Evolutionary conservation across 1,139 yeast species (phyloP).

Genomic region (Nadsonia starkeyi-henricii): DNA sequence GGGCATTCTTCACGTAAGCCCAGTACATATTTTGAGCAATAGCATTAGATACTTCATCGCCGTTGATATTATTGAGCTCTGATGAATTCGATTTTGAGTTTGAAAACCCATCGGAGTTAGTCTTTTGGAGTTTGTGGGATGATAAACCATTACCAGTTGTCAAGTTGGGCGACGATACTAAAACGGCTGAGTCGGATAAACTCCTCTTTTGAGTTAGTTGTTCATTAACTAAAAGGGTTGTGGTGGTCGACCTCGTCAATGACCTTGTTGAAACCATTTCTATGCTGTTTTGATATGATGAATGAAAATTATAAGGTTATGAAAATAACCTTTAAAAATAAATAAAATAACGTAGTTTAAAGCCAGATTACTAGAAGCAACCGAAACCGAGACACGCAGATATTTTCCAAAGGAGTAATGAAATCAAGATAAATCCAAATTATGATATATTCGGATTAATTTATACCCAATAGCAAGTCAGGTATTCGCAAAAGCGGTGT

Average conservation of each 20-base stretch:
- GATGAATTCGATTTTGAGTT: neutral
- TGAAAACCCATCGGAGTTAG: neutral
- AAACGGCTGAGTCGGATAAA: neutral
- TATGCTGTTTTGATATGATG: too few species aligned
- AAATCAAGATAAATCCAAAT: too few species aligned
- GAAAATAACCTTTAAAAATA: too few species aligned
- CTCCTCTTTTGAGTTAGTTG: neutral
- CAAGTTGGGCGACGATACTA: neutral
- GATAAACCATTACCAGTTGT: neutral
- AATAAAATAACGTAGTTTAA: too few species aligned
- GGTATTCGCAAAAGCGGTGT: too few species aligned
- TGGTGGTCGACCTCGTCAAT: neutral
- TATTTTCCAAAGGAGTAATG: too few species aligned
- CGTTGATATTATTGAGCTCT: neutral
- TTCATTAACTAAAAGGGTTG: neutral
- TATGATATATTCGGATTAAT: too few species aligned
- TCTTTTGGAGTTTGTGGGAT: neutral
- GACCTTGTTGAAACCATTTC: neutral
- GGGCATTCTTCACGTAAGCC: constrained; percentile 52
- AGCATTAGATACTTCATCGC: constrained; percentile 9
- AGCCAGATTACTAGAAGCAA: too few species aligned
- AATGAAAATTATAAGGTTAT: too few species aligned
- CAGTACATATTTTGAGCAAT: constrained; percentile 46
- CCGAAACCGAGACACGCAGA: too few species aligned
- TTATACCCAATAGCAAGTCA: too few species aligned